These are phyloP conservation scores for Helenozyma rhizophorensis DNA, from an alignment of 805 yeast species.

Conservation along the genomic window DNA sequence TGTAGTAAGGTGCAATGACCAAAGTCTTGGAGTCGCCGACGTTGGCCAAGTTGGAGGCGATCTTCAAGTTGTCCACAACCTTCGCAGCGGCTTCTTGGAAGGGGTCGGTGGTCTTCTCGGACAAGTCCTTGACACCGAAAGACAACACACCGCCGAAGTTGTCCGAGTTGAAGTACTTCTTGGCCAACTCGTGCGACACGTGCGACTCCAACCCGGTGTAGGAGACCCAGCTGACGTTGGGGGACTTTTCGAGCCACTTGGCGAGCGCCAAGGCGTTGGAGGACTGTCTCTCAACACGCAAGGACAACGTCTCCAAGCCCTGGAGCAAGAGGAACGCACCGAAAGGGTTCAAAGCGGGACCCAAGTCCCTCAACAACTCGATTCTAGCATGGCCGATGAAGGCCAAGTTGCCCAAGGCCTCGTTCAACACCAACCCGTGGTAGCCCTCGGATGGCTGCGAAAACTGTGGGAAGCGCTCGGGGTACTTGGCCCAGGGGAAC, in stretches of 20 bases:
- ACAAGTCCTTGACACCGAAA: conserved; percentile 74
- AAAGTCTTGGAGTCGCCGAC: conserved; percentile 96
- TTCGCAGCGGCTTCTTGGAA: conserved; percentile 75
- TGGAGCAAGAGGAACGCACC: conserved; percentile 81
- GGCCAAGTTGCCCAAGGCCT: conserved; percentile 76
- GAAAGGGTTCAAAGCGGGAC: conserved; percentile 86
- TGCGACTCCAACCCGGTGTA: conserved; percentile 85
- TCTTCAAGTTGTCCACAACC: conserved; percentile 76
- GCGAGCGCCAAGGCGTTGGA: conserved; percentile 80
- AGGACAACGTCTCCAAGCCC: conserved; percentile 90
- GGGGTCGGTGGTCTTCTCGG: conserved; percentile 44
- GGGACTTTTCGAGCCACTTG: conserved; percentile 63
- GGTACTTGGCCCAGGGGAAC: conserved; percentile 85
- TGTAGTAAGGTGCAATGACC: conserved; percentile 93
- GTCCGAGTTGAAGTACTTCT: conserved; percentile 62
- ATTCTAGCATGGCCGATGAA: conserved; percentile 76
- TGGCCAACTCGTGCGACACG: conserved; percentile 74
- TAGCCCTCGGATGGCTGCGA: conserved; percentile 89
- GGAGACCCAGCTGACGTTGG: conserved; percentile 82
- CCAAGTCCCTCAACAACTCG: conserved; percentile 86
- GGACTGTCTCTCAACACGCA: conserved; percentile 92
- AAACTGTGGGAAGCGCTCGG: conserved; percentile 87
- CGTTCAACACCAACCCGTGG: conserved; percentile 81
- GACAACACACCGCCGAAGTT: conserved; percentile 85
- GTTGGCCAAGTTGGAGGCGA: conserved; percentile 91